Conservation (phyloP, 2,329 filamentous ascomycete genomes). For the Furcasterigmium sp. region DNA sequence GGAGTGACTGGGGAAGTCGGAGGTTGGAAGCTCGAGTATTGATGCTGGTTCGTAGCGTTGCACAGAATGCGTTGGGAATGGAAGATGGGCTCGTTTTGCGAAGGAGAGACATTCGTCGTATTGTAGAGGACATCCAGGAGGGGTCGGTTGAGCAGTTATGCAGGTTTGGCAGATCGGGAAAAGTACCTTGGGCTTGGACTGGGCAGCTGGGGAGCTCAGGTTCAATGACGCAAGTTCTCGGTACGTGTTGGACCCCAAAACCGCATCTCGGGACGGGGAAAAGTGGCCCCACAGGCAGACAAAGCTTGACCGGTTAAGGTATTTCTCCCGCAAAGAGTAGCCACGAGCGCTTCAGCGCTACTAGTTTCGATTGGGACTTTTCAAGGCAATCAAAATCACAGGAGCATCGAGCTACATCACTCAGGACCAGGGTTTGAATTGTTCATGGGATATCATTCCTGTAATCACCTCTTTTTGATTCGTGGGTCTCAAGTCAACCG, state of each 20-base stretch:
- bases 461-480: slow-evolving; percentile 14
- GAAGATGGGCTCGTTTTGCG: not conserved
- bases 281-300: too few species aligned
- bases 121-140: too few species aligned
- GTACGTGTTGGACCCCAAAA: too few species aligned
- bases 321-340: not conserved
- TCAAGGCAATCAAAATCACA: not conserved
- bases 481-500: slow-evolving; percentile 14
- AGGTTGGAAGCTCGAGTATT: not conserved
- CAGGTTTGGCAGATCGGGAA: too few species aligned
- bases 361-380: too few species aligned
- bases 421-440: not conserved
- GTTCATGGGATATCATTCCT: slow-evolving; percentile 12
- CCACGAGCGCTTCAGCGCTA: too few species aligned
- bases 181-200: too few species aligned
- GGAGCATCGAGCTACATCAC: not conserved
- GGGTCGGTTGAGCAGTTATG: too few species aligned
- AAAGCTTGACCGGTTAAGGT: not conserved
- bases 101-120: not conserved
- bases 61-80: not conserved
- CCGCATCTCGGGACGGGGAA: too few species aligned
- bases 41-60: too few species aligned
- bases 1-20: slow-evolving; percentile 14
- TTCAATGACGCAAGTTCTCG: too few species aligned
- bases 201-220: too few species aligned